phyloP scores from a whole-genome alignment of 768 basidiomycete species.

The Serendipita sp. region DNA sequence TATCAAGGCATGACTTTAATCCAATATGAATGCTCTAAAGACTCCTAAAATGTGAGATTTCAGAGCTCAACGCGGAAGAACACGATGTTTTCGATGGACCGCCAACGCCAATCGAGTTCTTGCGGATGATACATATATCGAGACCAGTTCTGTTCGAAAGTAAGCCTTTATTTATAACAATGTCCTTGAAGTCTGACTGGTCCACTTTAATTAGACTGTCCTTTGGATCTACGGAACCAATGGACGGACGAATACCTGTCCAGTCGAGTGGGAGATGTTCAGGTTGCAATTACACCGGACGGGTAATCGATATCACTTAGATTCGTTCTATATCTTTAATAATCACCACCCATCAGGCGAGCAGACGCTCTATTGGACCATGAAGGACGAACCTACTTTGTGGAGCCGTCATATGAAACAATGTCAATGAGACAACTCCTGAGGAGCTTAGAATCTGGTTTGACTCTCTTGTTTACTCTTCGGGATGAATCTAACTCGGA shows the following conservation, averaged over 20 bases:
- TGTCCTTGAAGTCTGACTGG: neutral
- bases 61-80: conserved; percentile 14
- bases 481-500: neutral
- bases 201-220: neutral
- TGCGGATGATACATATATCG: conserved; percentile 46
- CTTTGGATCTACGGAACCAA: conserved; percentile 23
- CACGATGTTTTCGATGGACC: conserved; percentile 24
- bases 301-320: conserved; percentile 33
- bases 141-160: conserved; percentile 64
- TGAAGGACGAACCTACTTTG: conserved; percentile 46
- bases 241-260: conserved; percentile 57
- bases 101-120: conserved; percentile 54
- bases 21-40: neutral
- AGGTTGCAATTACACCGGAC: conserved; percentile 69
- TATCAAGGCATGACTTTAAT: neutral
- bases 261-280: conserved; percentile 39
- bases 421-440: conserved; percentile 51
- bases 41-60: neutral
- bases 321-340: conserved; percentile 4
- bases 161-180: conserved; percentile 13
- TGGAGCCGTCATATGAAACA: conserved; percentile 50
- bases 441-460: conserved; percentile 19
- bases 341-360: conserved; percentile 25
- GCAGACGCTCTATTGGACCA: conserved; percentile 56
- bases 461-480: neutral